Base-by-base conservation (phyloP, 805 yeast genomes). In the Tetrapisispora phaffii region DNA sequence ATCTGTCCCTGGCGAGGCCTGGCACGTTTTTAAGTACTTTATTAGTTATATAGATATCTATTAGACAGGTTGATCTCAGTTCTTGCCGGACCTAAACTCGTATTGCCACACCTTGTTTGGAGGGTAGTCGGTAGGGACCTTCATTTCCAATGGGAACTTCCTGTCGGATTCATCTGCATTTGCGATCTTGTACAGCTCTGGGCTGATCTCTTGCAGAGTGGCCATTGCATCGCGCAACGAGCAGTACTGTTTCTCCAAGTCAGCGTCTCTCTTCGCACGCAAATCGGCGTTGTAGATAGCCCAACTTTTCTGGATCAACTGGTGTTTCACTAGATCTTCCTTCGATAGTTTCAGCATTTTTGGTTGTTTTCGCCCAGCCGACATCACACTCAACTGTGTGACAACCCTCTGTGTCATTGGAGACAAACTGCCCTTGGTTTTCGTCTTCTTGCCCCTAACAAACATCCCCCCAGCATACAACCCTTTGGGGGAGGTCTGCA, bases 81-180 rank as follows among this genome's bases (percentile, higher is more conserved):
- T 13, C 31, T 32, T 19, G 4, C 12, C 16, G 10, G 22, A 29
- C 31, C 16, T 32, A 17, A 43, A 43, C 8, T 20, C 34, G 28
- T 36, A 43, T 5, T 36, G 38, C 45, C 45, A 43, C 12, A 37
- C 19, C n/a, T 50, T 73, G 56, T 76, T 78, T 17, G 97, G 84
- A 13, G 98, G 98, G 49, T 71, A 85, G 45, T 88, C 90, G 1
- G 95, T 83, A 19, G 98, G 98, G 9, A 85, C 79, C 58, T 93
- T 78, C 62, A 86, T 62, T 58, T 90, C 96, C 55, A 85, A 67
- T 5, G 95, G 90, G 63, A 85, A 88, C 56, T 87, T 70, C 53
- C 76, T 75, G 42, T 71, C 72, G 37, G 63, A 63, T 52, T 82
- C 82, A 41, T 69, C 66, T 26, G 63, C 62, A 54, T 77, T 80